Base-by-base conservation (phyloP, 495 filamentous ascomycete species). In the Parathielavia hyrcaniae region DNA sequence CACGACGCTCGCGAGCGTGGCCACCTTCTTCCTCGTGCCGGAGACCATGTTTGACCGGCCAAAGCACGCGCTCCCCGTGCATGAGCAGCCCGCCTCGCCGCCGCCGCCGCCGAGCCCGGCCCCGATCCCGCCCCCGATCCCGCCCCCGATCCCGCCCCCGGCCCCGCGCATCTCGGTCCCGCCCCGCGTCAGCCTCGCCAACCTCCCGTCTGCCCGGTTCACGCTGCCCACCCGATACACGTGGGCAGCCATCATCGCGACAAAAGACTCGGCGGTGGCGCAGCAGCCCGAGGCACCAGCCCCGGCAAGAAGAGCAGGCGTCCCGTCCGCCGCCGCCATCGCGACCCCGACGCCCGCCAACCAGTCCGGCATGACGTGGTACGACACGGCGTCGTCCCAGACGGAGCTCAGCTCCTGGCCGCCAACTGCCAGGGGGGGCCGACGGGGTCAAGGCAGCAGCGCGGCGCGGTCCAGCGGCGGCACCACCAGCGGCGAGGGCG, bases 1-100 rank as follows among this genome's bases (percentile, higher is more conserved):
- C 6, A 12, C 65, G 0, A 67, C 58, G 0, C 1, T 55, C 0
- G 23, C 57, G 0, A 59, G 61, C 13, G 12, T 66, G 8, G 43
- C 49, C 6, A 40, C 77, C 51, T 53, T 82, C 34, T 76, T 83
- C 65, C 63, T 82, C 7, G 77, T 79, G 14, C 80, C 81, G 0
- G 82, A 85, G 60, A 82, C 81, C 6, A 76, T 78, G 19, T 84
- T 77, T 61, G 62, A 82, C 23, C 61, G 67, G 1, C 48, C 44
- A 0, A 26, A 59, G 14, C 59, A 41, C 6, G 54, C 44, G n/a
- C 55, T 69, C 0, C 63, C 65, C 5, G 26, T 30, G 26, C 26
- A 30, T 2, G 3, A 30, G 26, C 26, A 30, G 26, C 26, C 2
- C 26, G 26, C 26, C 26, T 30, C 26, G 26, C 26, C 6, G n/a